These are phyloP conservation scores for Teunomyces lycoperdinae DNA, from an alignment of 805 yeast species.

Conservation along the genomic window DNA sequence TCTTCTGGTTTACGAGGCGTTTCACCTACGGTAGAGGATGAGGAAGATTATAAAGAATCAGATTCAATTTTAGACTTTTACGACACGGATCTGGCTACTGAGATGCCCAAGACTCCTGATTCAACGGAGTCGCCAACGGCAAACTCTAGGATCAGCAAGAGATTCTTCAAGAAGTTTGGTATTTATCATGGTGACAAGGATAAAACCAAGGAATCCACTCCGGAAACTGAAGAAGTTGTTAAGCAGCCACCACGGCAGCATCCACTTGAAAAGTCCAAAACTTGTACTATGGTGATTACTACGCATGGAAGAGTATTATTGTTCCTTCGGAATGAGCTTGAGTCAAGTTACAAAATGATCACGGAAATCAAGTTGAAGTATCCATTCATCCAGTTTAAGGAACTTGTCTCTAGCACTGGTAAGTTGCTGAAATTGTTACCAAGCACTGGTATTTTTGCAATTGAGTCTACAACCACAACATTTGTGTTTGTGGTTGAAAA, in stretches of 20 bases:
- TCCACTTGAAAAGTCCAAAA: constrained; percentile 35
- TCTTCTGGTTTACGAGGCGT: constrained; percentile 21
- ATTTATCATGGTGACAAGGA: constrained; percentile 8
- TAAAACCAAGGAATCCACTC: neutral
- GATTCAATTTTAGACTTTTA: constrained; percentile 63
- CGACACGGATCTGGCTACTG: constrained; percentile 14
- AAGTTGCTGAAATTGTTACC: constrained; percentile 32
- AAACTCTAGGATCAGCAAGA: constrained; percentile 3
- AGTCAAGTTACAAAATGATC: constrained; percentile 41
- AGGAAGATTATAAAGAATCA: constrained; percentile 53
- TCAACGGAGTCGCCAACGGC: neutral
- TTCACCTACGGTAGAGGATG: constrained; percentile 10
- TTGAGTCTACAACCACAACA: constrained; percentile 53
- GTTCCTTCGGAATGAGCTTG: constrained; percentile 43
- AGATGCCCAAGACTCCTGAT: constrained; percentile 8
- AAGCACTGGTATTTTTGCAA: constrained; percentile 50
- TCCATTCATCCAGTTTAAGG: constrained; percentile 55
- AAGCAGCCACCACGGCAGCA: constrained; percentile 4
- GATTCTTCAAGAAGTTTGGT: constrained; percentile 17
- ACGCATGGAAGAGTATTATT: constrained; percentile 61
- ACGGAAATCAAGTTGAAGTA: constrained; percentile 55
- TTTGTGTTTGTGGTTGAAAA: constrained; percentile 57
- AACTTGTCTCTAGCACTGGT: constrained; percentile 44
- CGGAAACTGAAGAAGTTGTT: neutral
- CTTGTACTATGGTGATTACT: constrained; percentile 57